Percentiles rank a stretch among this genome's conserved stretches.
Evolutionary conservation across 495 filamentous ascomycete genomes (phyloP).

Genomic region (Aspergillus carlsbadensis): DNA sequence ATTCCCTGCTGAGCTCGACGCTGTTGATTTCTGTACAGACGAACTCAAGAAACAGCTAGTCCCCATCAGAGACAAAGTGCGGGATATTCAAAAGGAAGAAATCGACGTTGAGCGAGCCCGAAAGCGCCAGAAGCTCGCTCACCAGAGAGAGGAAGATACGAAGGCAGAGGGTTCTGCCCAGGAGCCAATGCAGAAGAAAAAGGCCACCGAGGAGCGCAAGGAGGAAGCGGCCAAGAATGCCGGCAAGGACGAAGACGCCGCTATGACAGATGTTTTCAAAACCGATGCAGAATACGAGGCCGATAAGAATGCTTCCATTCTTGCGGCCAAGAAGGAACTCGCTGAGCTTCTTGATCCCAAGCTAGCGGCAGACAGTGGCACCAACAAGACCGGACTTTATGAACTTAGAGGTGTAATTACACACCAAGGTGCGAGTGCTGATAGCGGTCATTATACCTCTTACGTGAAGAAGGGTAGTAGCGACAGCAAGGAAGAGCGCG

Average conservation of each 20-base stretch:
- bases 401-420: slow-evolving; percentile 93
- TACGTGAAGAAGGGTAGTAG: slow-evolving; percentile 91
- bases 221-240: slow-evolving; percentile 36
- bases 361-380: slow-evolving; percentile 70
- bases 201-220: slow-evolving; percentile 51
- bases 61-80: slow-evolving; percentile 90
- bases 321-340: slow-evolving; percentile 80
- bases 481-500: slow-evolving; percentile 68
- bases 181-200: slow-evolving; percentile 52
- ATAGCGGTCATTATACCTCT: slow-evolving; percentile 96
- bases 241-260: slow-evolving; percentile 59
- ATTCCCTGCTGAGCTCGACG: slow-evolving; percentile 89
- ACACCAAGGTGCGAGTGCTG: slow-evolving; percentile 95
- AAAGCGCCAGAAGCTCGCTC: slow-evolving; percentile 42
- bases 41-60: slow-evolving; percentile 78
- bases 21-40: slow-evolving; percentile 93
- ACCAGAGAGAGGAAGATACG: slow-evolving; percentile 45
- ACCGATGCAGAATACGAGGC: slow-evolving; percentile 90
- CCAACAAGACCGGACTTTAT: slow-evolving; percentile 90
- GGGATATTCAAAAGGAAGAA: slow-evolving; percentile 93
- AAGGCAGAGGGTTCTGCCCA: slow-evolving; percentile 39
- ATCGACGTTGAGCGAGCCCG: slow-evolving; percentile 80
- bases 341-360: slow-evolving; percentile 69
- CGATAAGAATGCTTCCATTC: slow-evolving; percentile 70
- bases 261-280: slow-evolving; percentile 79